A percentile compares a stretch with the other conserved stretches of the same genome.
Conservation (phyloP, 2,329 filamentous ascomycete species). For the Colletotrichum orchidophilum region DNA sequence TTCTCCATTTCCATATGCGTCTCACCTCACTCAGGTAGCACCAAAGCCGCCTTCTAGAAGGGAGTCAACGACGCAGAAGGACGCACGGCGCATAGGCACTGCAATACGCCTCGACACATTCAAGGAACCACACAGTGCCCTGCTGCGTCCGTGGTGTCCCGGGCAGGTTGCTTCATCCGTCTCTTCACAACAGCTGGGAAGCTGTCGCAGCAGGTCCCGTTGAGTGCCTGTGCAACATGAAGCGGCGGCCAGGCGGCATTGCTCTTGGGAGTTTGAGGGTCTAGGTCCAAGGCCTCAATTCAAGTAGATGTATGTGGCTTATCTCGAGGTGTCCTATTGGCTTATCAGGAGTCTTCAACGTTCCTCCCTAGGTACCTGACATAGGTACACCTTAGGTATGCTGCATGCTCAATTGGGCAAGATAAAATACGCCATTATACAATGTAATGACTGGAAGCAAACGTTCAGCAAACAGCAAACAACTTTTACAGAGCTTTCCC, state of each 20-base stretch:
- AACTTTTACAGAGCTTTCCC: not conserved
- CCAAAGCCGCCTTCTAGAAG: not conserved
- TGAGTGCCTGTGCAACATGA: conserved; percentile 14
- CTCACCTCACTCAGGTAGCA: not conserved
- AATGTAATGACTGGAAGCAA: not conserved
- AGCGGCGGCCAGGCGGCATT: conserved; percentile 5
- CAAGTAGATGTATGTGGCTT: not conserved
- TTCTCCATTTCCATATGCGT: not conserved
- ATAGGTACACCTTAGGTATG: too few relatives aligned
- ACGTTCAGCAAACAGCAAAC: not conserved
- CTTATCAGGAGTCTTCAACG: not conserved
- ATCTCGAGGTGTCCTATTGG: not conserved
- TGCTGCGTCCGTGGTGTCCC: conserved; percentile 18
- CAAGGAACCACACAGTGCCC: not conserved
- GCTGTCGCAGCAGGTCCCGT: conserved; percentile 18
- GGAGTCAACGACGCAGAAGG: not conserved
- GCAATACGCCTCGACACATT: not conserved
- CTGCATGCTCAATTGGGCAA: not conserved
- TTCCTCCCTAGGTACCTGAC: too few relatives aligned
- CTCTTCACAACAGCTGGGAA: not conserved
- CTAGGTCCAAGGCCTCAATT: too few relatives aligned
- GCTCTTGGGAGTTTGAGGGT: not conserved
- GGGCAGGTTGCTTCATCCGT: not conserved
- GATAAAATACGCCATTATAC: not conserved
- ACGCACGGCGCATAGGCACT: not conserved